Conservation (phyloP, 2,329 filamentous ascomycete genomes). For the Penicillium sp. region DNA sequence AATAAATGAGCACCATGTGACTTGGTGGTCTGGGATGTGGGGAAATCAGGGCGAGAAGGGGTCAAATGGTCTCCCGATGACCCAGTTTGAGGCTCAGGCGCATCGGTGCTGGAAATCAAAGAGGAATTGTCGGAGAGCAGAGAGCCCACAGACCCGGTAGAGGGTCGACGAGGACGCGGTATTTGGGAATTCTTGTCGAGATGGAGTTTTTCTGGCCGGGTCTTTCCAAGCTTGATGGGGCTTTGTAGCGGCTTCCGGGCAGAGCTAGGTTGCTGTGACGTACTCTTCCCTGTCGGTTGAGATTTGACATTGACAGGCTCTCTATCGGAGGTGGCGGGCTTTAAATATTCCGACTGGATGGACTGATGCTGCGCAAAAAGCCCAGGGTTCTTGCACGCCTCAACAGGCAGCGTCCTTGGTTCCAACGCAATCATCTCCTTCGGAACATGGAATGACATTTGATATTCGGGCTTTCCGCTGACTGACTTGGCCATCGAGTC, state of each 20-base stretch:
- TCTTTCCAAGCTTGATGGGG: conserved; percentile 33
- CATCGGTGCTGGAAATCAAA: conserved; percentile 31
- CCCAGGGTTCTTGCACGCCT: not conserved
- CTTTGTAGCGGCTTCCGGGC: conserved; percentile 31
- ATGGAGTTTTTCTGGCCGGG: conserved; percentile 19
- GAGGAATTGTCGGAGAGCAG: conserved; percentile 32
- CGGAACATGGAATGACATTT: not conserved
- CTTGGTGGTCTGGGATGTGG: conserved; percentile 16
- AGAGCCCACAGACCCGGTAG: conserved; percentile 31
- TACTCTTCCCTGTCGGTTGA: not conserved
- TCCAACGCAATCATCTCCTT: not conserved
- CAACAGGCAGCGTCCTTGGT: not conserved
- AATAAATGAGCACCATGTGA: conserved; percentile 27
- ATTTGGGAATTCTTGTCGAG: conserved; percentile 19
- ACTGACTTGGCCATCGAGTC: not conserved
- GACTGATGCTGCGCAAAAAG: not conserved
- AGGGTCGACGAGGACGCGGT: conserved; percentile 25
- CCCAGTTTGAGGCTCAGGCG: conserved; percentile 23
- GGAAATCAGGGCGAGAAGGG: conserved; percentile 19
- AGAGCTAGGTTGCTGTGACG: conserved; percentile 6
- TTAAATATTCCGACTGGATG: not conserved
- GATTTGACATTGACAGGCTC: conserved; percentile 2
- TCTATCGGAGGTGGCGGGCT: not conserved
- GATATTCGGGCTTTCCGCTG: not conserved
- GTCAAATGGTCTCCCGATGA: conserved; percentile 29